Evolutionary conservation across 306 rosid species (phyloP).

Genomic region (Rubus idaeus): DNA sequence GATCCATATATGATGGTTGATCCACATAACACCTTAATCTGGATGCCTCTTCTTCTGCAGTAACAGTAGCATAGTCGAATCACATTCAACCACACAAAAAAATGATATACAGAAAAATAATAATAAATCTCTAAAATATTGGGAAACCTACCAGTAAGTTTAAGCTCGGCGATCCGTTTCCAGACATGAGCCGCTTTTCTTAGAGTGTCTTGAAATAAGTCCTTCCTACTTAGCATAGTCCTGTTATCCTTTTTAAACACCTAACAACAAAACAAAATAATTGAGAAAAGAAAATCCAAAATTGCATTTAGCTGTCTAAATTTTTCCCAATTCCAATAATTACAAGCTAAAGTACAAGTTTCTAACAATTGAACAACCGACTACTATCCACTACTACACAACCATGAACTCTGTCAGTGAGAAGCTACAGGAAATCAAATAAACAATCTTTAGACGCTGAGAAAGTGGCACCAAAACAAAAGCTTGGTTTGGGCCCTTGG

Average conservation of each 20-base stretch:
- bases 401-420: neutral
- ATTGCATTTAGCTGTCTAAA: neutral
- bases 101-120: neutral
- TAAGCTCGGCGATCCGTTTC: slow-evolving; percentile 79
- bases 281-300: neutral
- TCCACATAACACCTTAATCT: slow-evolving; percentile 70
- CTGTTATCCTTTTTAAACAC: slow-evolving; percentile 80
- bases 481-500: neutral
- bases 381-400: neutral
- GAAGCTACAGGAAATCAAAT: neutral
- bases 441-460: neutral
- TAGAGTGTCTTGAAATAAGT: slow-evolving; percentile 77
- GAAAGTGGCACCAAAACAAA: neutral
- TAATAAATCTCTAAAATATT: neutral
- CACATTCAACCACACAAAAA: slow-evolving; percentile 6
- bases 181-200: slow-evolving; percentile 82
- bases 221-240: slow-evolving; percentile 62
- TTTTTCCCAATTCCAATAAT: neutral
- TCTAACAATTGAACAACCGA: no score
- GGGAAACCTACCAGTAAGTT: slow-evolving; percentile 56
- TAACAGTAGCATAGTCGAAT: slow-evolving; percentile 16
- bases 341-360: no score
- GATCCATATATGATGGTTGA: slow-evolving; percentile 84
- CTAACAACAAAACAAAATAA: slow-evolving; percentile 30
- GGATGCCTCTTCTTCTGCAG: slow-evolving; percentile 78